Evolutionary conservation across 768 basidiomycete genomes (phyloP).

Genomic region (Boletus vinaceobasis): DNA sequence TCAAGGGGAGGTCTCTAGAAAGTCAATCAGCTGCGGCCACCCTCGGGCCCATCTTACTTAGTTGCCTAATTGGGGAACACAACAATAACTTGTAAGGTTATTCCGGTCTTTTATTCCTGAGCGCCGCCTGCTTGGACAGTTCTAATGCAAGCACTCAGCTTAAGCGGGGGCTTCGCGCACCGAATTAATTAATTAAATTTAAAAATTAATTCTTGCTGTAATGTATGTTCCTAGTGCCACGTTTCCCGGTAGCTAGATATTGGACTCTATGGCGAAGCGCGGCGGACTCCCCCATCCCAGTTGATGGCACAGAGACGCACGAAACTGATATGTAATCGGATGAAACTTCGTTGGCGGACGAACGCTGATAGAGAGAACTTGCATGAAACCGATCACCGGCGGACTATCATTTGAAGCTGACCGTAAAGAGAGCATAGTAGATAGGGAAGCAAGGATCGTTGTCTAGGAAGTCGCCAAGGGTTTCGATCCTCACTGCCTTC

Average conservation of each 20-base stretch:
- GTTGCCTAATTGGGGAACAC: no score
- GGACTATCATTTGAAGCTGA: not conserved
- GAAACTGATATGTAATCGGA: conserved; percentile 4
- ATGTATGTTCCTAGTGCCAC: not conserved
- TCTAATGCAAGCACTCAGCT: not conserved
- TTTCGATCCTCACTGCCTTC: conserved; percentile 19
- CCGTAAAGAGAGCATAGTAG: not conserved
- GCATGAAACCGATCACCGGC: conserved; percentile 12
- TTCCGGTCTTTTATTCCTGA: no score
- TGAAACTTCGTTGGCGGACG: conserved; percentile 2
- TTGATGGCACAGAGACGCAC: no score
- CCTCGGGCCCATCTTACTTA: no score
- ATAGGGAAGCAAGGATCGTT: conserved; percentile 3
- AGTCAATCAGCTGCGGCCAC: no score
- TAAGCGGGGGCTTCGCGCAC: not conserved
- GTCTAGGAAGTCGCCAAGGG: conserved; percentile 8
- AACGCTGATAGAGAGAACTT: conserved; percentile 8
- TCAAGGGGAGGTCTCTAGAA: no score
- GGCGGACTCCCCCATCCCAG: conserved; percentile 1
- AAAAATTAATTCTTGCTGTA: not conserved
- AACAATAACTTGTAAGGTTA: no score
- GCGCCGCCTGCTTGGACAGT: no score
- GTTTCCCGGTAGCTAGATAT: not conserved
- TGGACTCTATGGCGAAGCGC: not conserved
- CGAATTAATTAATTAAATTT: not conserved